Evolutionary conservation across 2,329 filamentous ascomycete genomes (phyloP), one percentile per base, ranked within the genome.

Genomic region (Penicillium sp.): DNA sequence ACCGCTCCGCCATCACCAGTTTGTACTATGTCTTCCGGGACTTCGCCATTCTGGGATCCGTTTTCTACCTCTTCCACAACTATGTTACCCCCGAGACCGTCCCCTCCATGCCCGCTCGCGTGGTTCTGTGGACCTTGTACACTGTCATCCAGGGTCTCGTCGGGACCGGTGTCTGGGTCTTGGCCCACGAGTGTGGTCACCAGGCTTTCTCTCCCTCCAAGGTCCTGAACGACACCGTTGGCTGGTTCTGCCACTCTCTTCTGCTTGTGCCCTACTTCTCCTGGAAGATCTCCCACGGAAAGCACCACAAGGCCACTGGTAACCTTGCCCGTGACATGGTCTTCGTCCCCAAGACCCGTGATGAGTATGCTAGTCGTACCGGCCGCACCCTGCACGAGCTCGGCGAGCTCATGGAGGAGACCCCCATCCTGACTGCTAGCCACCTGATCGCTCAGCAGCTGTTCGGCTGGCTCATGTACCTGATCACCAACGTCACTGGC

Each of bases 281-380:
- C 74, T 99, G 95, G 95, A 96, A 99, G 82, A 93, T 98, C 79
- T 96, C 92, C 66, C 95, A 99, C 81, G 90, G 92, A 82, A 96
- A 96, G 87, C 95, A 99, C 83, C 95, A 99, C 90, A 98, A 98
- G 85, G 92, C 93, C 63, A 99, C 95, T 39, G 95, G 93, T 69
- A 87, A 99, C 83, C 88, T 99, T 80, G 92, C 96, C 80, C 91
- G 93, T 67, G 95, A 99, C 79, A 99, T 99, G 95, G 95, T 98
- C 62, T 98, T 97, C 75, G 83, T 98, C n/a, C 95, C 95, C 59
- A 91, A 91, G 79, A 96, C 92, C 55, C 88, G 93, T 58, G 87
- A 95, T 65, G 80, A 90, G 73, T 93, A 90, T 71, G 91, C 92
- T 64, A 83, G 82, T 60, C 88, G 89, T 58, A 75, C 93, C 59